phyloP scores from a whole-genome alignment of 2,329 filamentous ascomycete genomes.

The Lecanicillium sp. region DNA sequence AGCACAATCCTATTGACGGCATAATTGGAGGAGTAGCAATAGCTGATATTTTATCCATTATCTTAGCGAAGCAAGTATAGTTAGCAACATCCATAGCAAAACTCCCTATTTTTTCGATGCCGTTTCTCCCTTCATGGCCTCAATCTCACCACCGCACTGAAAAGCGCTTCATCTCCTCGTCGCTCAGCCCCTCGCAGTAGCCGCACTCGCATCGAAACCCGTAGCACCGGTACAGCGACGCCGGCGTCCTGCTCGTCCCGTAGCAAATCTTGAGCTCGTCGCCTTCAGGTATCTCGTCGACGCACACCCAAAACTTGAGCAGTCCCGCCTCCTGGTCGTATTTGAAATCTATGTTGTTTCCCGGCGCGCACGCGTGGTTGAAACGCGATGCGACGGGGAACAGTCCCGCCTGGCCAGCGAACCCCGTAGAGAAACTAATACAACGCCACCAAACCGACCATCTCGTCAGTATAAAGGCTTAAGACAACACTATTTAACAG shows the following conservation, averaged over 20 bases:
- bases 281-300: slow-evolving; percentile 32
- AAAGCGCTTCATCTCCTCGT: slow-evolving; percentile 6
- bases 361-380: slow-evolving; percentile 49
- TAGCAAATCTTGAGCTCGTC: slow-evolving; percentile 50
- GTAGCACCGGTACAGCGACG: slow-evolving; percentile 36
- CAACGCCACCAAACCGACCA: too few relatives aligned
- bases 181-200: slow-evolving; percentile 28
- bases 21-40: neutral
- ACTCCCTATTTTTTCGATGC: neutral
- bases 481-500: neutral
- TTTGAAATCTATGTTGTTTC: slow-evolving; percentile 37
- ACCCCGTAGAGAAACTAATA: slow-evolving; percentile 25
- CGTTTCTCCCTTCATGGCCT: neutral
- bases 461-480: too few relatives aligned
- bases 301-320: slow-evolving; percentile 37
- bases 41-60: slow-evolving; percentile 2
- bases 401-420: slow-evolving; percentile 28
- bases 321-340: slow-evolving; percentile 30
- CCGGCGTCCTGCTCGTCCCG: slow-evolving; percentile 28
- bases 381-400: slow-evolving; percentile 50
- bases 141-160: slow-evolving; percentile 3
- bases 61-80: slow-evolving; percentile 6
- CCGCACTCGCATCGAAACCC: slow-evolving; percentile 50
- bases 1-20: neutral
- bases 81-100: neutral